Base-by-base conservation (phyloP, 176 grass and related monocot species). In the Carex kokanica region DNA sequence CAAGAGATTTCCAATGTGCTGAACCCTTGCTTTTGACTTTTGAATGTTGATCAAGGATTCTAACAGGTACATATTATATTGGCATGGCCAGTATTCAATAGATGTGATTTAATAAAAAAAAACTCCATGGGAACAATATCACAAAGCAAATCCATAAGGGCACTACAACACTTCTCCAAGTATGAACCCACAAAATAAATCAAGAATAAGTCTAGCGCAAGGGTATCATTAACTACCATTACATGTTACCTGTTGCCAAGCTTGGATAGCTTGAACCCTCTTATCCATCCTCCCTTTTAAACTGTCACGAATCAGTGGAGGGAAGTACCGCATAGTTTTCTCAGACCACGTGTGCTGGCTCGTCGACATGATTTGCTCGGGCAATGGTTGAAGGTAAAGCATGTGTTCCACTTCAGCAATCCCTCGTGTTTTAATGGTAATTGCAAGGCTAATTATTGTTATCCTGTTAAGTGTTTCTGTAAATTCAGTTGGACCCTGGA, bases 361-460 rank as follows among this genome's bases (percentile, higher is more conserved):
- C 25, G 90, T 94, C 41, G 94, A 90, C 94, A 94, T 97, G 90
- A 97, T 97, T 88, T 97, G 94, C 81, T 97, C 94, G 27, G 94
- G 69, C 68, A 98, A 93, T 1, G 95, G 91, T 82, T 95, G 90
- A 87, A 98, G 90, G 86, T 98, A 93, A 90, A 98, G 85, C 84
- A 91, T 88, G 68, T 98, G 95, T 82, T 98, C 95, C 52, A 98
- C 95, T 86, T 98, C 95, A 51, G 92, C 95, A 84, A 98, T 93
- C 64, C 95, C 95, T 75, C 92, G 90, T 64, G 95, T 98, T 88
- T 95, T 98, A 36, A 98, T 98, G 38, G 95, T 98, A 71, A 98
- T 95, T 59, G 95, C 95, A 69, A 98, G 93, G 88, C 95, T 98
- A 88, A 98, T 95, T 92, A 98, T 98, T 11, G 95, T 98, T 91